Percentiles rank a stretch among this genome's conserved stretches.
Evolutionary conservation across 768 basidiomycete genomes (phyloP).

Genomic region (Termitomyces heimii): DNA sequence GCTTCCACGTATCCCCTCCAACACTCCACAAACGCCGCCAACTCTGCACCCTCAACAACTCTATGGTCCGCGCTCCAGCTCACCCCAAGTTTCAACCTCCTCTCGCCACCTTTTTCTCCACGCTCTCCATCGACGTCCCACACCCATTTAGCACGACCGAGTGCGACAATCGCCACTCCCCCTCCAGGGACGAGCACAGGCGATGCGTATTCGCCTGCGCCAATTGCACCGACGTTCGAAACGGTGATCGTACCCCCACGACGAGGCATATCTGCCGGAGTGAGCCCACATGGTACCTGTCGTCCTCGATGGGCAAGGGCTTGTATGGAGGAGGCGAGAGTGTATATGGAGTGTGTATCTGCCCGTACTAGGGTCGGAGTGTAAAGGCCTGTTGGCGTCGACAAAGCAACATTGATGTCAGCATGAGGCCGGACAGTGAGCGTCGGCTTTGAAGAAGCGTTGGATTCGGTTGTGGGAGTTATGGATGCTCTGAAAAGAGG

Average conservation of each 20-base stretch:
- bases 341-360: constrained; percentile 51
- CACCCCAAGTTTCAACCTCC: constrained; percentile 54
- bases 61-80: constrained; percentile 88
- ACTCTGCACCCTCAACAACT: constrained; percentile 83
- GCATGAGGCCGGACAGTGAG: constrained; percentile 68
- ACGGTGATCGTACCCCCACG: constrained; percentile 77
- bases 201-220: constrained; percentile 59
- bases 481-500: constrained; percentile 78
- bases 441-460: constrained; percentile 45
- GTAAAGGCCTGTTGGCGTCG: constrained; percentile 79
- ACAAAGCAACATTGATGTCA: constrained; percentile 73
- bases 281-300: constrained; percentile 59
- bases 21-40: constrained; percentile 82
- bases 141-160: constrained; percentile 74
- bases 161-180: constrained; percentile 79
- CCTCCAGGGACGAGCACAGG: constrained; percentile 80
- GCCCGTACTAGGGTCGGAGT: constrained; percentile 63
- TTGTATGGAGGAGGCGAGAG: constrained; percentile 54
- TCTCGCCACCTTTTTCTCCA: constrained; percentile 40
- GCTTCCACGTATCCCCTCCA: constrained; percentile 80
- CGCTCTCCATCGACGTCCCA: constrained; percentile 55
- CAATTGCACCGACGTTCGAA: constrained; percentile 80
- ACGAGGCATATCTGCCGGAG: constrained; percentile 63
- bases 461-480: constrained; percentile 28
- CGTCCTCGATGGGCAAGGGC: constrained; percentile 62